Percentiles rank a stretch among this genome's conserved stretches.
Evolutionary conservation across 352 stramenopile genomes (phyloP).

Genomic region (Pythium insidiosum): DNA sequence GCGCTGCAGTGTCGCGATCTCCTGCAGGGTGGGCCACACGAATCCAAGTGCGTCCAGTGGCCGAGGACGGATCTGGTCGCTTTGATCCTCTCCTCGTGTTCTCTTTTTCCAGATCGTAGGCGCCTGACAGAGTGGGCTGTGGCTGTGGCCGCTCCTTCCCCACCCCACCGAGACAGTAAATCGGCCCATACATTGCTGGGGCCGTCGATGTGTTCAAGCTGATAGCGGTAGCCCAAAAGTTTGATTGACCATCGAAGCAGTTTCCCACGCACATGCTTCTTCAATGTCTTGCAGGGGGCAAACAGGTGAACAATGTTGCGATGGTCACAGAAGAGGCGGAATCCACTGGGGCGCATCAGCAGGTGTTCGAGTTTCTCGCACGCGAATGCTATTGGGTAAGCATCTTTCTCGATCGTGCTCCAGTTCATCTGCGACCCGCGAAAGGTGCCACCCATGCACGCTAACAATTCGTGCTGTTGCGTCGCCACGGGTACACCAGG

Average conservation of each 20-base stretch:
- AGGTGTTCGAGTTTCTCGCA: constrained; percentile 16
- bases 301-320: constrained; percentile 11
- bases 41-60: constrained; percentile 5
- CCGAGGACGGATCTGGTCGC: not conserved
- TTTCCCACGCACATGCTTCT: constrained; percentile 9
- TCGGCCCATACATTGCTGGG: too few species aligned
- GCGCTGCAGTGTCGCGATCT: constrained; percentile 3
- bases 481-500: too few species aligned
- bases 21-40: constrained; percentile 7
- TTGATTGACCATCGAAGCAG: constrained; percentile 8
- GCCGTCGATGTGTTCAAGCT: constrained; percentile 6
- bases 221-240: constrained; percentile 2
- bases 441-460: too few species aligned
- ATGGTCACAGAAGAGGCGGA: constrained; percentile 16
- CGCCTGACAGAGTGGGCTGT: not conserved
- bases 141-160: constrained; percentile 1
- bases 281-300: constrained; percentile 9
- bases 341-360: constrained; percentile 9
- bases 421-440: too few species aligned
- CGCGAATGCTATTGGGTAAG: too few species aligned
- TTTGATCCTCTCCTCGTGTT: not conserved
- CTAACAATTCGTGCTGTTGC: too few species aligned
- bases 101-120: not conserved
- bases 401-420: too few species aligned
- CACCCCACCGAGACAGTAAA: constrained; percentile 12